Conservation (phyloP, 805 yeast genomes). For the Candida schatavii region DNA sequence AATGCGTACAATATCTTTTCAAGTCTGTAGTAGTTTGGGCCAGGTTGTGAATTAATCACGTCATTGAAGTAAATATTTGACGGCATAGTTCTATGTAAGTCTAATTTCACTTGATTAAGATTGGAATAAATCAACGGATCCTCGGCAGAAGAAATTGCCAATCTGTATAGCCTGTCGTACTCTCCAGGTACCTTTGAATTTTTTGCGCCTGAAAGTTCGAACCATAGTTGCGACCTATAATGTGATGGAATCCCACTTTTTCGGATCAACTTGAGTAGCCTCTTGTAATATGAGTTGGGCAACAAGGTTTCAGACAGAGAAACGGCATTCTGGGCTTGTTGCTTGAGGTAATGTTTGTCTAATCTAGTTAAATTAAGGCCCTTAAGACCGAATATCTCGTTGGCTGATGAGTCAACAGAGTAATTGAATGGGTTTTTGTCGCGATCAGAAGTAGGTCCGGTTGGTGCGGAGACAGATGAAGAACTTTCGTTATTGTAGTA, state of each 20-base stretch:
- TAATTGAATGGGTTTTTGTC: conserved; percentile 3
- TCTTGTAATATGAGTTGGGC: conserved; percentile 4
- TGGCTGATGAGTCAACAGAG: conserved; percentile 6
- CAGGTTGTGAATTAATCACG: conserved; percentile 39
- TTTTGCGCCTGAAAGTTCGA: conserved; percentile 52
- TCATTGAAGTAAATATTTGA: conserved; percentile 48
- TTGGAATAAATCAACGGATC: conserved; percentile 25
- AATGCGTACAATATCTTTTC: conserved; percentile 49
- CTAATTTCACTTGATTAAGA: conserved; percentile 49
- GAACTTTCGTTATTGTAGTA: conserved; percentile 13
- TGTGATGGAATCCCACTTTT: conserved; percentile 47
- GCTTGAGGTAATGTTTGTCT: conserved; percentile 8
- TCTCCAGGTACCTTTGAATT: conserved; percentile 45
- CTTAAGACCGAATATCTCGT: conserved; percentile 34
- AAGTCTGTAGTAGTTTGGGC: conserved; percentile 51
- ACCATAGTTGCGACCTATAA: conserved; percentile 49
- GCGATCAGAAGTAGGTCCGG: conserved; percentile 4
- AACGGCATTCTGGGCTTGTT: conserved; percentile 1
- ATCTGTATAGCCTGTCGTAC: conserved; percentile 31
- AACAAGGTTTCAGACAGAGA: neutral
- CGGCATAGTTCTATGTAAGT: conserved; percentile 55
- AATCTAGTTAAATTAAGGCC: conserved; percentile 32
- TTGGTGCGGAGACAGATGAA: conserved; percentile 1
- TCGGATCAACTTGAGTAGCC: conserved; percentile 32
- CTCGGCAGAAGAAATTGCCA: conserved; percentile 6